Base-by-base conservation (phyloP, 148 eudicot genomes). In the Talinum fruticosum region DNA sequence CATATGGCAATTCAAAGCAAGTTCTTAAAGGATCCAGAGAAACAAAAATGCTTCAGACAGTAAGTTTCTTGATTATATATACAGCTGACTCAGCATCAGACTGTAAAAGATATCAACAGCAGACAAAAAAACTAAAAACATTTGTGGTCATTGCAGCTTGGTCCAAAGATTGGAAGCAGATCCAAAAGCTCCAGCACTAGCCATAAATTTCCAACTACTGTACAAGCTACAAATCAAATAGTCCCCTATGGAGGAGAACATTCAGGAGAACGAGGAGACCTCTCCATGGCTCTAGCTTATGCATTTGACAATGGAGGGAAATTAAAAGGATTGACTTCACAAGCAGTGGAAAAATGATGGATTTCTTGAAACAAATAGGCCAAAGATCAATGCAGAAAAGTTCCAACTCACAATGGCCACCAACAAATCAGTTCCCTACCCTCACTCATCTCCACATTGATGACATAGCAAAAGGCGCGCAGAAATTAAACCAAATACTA, bases 401-500 rank as follows among this genome's bases (percentile, higher is more conserved):
- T 18, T 81, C 71, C 61, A 78, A 69, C 33, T 83, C 44, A 57
- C 82, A 79, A 28, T 75, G 75, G 79, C 78, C 81, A 69, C 81
- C 96, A 36, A 81, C 47, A 28, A 69, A 71, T 66, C 92, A 80
- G 75, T 84, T 83, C 23, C 90, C 89, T 16, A 81, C 85, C 33
- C 79, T 89, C 69, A 85, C 97, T 30, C 74, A 75, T 69, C 72
- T 89, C 79, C 99, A 93, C 54, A 81, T 96, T 26, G 85, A 85
- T 62, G 97, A 96, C 80, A 84, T 96, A 73, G 89, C 97, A 26
- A 96, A 87, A 76, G 97, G 99, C 18, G 89, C 92, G 21, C 95
- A 90, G 69, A 96, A 88, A 76, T 65, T 96, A 23, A 91, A 91
- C 74, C 91, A 89, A 72, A 89, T 93, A 26, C 83, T 96, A 73